A percentile compares a stretch with the other conserved stretches of the same genome.
Conservation (phyloP, 805 yeast species). For the Candida succiphila region DNA sequence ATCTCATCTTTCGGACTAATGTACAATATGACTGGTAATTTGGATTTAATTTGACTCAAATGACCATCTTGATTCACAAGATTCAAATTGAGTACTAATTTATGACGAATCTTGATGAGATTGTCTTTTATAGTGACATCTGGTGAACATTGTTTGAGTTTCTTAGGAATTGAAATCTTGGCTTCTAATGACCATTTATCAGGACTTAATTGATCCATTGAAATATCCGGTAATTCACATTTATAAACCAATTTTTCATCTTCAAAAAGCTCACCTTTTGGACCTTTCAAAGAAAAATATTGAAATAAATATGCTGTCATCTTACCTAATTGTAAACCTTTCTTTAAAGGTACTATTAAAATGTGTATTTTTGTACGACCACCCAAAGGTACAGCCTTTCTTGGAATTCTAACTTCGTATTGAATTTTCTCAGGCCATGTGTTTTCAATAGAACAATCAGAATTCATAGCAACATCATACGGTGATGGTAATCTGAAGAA, state of each 20-base stretch:
- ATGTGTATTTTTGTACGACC: constrained; percentile 30
- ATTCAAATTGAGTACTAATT: constrained; percentile 32
- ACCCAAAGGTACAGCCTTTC: constrained; percentile 38
- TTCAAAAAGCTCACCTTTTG: constrained; percentile 11
- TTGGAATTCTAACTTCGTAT: constrained; percentile 33
- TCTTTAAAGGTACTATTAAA: constrained; percentile 34
- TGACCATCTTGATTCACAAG: constrained; percentile 40
- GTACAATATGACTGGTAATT: constrained; percentile 35
- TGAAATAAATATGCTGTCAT: constrained; percentile 26
- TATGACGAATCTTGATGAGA: constrained; percentile 34
- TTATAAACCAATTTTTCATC: constrained; percentile 21
- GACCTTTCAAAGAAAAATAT: constrained; percentile 13
- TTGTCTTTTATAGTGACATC: constrained; percentile 30
- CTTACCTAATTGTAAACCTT: constrained; percentile 30
- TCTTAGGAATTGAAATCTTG: constrained; percentile 28
- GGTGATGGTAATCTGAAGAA: constrained; percentile 34
- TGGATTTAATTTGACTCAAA: constrained; percentile 40
- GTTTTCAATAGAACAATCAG: constrained; percentile 36
- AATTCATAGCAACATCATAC: constrained; percentile 26
- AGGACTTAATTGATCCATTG: constrained; percentile 20
- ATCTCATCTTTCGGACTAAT: constrained; percentile 25
- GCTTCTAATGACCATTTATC: constrained; percentile 40
- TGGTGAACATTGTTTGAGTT: constrained; percentile 30
- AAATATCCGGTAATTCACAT: constrained; percentile 25
- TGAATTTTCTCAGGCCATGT: constrained; percentile 46